These are phyloP conservation scores for Syzygium jambos DNA, from an alignment of 345 rosid species.

Conservation along the genomic window DNA sequence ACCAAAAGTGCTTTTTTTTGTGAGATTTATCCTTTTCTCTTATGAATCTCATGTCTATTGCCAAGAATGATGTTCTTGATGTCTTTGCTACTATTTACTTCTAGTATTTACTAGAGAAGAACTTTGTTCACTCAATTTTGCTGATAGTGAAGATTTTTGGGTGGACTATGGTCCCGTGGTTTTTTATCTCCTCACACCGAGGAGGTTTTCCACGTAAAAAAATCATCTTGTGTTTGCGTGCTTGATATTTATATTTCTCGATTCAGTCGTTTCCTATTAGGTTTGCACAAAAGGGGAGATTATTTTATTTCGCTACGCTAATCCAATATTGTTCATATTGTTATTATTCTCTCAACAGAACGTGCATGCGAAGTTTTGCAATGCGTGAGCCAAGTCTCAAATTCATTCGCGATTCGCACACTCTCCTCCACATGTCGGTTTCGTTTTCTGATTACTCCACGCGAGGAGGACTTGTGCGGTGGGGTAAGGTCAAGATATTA, in stretches of 20 bases:
- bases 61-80: not conserved
- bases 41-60: too few relatives aligned
- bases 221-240: rapidly evolving
- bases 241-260: not conserved
- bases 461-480: not conserved
- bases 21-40: not conserved
- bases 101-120: not conserved
- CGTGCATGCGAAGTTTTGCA: too few relatives aligned
- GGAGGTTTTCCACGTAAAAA: not conserved
- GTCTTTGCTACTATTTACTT: not conserved
- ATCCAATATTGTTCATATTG: not conserved
- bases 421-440: not conserved
- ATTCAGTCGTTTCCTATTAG: not conserved
- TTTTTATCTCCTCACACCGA: not conserved
- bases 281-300: not conserved
- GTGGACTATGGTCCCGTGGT: not conserved
- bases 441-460: not conserved
- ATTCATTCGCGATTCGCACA: not conserved
- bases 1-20: not conserved
- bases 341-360: not conserved
- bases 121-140: not conserved
- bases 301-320: not conserved
- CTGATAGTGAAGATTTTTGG: not conserved
- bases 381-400: not conserved
- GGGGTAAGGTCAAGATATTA: not conserved